Evolutionary conservation across 176 grass and related monocot species (phyloP).

Genomic region (Otatea glauca): DNA sequence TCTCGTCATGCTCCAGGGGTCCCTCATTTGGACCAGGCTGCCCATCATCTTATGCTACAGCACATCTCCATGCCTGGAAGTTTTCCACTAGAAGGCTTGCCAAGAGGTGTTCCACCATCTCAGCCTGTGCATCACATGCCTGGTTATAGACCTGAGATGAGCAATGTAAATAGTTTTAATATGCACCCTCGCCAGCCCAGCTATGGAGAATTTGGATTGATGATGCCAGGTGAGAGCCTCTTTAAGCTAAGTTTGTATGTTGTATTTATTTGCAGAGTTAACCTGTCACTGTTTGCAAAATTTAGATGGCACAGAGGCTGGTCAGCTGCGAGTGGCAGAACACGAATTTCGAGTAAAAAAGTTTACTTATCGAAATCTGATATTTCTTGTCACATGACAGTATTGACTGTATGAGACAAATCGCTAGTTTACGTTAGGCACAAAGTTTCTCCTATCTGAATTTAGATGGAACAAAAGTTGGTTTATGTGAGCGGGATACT

Average conservation of each 20-base stretch:
- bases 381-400: background rate
- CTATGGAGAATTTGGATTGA: constrained; percentile 70
- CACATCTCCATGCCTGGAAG: constrained; percentile 60
- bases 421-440: background rate
- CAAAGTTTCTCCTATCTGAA: constrained; percentile 3
- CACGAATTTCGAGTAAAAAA: constrained; percentile 2
- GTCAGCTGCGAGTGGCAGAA: background rate
- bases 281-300: constrained; percentile 6
- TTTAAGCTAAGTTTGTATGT: constrained; percentile 23
- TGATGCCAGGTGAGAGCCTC: constrained; percentile 68
- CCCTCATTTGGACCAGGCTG: constrained; percentile 62
- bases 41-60: constrained; percentile 74
- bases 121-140: constrained; percentile 65
- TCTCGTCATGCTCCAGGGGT: constrained; percentile 47
- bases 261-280: constrained; percentile 24
- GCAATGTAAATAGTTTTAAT: constrained; percentile 76
- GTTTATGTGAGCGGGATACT: background rate
- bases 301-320: constrained; percentile 29
- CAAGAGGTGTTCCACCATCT: constrained; percentile 69
- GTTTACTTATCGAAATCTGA: constrained; percentile 16
- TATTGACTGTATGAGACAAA: background rate
- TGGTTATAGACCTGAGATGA: constrained; percentile 73
- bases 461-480: background rate
- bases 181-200: constrained; percentile 72
- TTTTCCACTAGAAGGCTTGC: constrained; percentile 66